Conservation (phyloP, 108 stramenopile genomes). For the Skeletonema costatum region DNA sequence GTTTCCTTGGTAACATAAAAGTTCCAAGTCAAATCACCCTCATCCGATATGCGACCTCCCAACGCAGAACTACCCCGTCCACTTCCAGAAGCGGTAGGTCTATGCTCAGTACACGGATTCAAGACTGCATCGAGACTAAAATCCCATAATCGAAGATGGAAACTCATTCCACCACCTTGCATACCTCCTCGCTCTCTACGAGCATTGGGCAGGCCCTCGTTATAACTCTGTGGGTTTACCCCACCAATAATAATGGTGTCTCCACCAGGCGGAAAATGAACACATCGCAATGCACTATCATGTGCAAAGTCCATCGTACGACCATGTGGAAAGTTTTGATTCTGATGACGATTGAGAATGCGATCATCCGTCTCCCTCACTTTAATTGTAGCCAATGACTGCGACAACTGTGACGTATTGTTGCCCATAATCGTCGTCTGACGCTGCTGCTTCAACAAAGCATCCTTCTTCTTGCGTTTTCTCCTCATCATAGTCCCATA, state of each 20-base stretch:
- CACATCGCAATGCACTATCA: slow-evolving; percentile 78
- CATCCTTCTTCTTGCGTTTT: slow-evolving; percentile 17
- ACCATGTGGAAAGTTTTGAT: slow-evolving; percentile 26
- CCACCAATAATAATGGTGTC: slow-evolving; percentile 86
- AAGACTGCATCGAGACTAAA: slow-evolving; percentile 71
- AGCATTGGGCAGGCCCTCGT: slow-evolving; percentile 35
- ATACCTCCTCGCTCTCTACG: slow-evolving; percentile 43
- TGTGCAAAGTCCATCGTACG: slow-evolving; percentile 41
- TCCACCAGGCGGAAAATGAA: slow-evolving; percentile 91
- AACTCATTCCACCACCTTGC: slow-evolving; percentile 61
- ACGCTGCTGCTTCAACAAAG: not conserved
- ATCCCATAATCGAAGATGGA: slow-evolving; percentile 82
- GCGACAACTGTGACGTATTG: not conserved
- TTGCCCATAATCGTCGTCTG: slow-evolving; percentile 1
- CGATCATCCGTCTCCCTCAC: slow-evolving; percentile 23
- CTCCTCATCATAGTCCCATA: slow-evolving; percentile 89
- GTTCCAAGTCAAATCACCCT: slow-evolving; percentile 46
- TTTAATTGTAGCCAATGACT: slow-evolving; percentile 1
- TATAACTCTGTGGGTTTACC: slow-evolving; percentile 62
- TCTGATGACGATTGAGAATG: slow-evolving; percentile 27
- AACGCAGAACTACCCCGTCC: not conserved
- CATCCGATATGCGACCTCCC: slow-evolving; percentile 40
- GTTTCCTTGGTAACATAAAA: slow-evolving; percentile 24
- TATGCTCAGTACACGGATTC: slow-evolving; percentile 11
- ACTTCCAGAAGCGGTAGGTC: not conserved